These are phyloP conservation scores for Cercospora citrullina DNA, from an alignment of 2,329 filamentous ascomycete genomes.

Conservation along the genomic window DNA sequence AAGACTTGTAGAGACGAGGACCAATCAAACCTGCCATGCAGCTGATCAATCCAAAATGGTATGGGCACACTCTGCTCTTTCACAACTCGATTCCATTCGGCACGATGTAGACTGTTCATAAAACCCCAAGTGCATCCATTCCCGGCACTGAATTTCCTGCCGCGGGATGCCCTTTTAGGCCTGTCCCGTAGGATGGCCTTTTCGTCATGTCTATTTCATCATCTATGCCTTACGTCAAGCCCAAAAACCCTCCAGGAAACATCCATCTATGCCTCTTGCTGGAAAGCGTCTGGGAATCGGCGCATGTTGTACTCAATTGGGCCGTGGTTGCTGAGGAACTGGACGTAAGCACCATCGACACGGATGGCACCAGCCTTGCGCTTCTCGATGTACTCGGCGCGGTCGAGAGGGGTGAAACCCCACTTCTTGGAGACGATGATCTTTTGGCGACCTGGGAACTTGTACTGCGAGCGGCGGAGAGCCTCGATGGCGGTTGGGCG, in stretches of 20 bases:
- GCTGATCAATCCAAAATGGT: background rate
- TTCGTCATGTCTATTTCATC: slow-evolving; percentile 10
- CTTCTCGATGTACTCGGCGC: slow-evolving; percentile 95
- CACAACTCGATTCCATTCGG: slow-evolving; percentile 14
- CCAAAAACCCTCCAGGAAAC: background rate
- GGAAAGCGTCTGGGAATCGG: slow-evolving; percentile 92
- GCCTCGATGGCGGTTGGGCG: slow-evolving; percentile 94
- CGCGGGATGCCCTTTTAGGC: slow-evolving; percentile 10
- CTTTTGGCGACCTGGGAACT: slow-evolving; percentile 99
- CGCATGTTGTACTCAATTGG: slow-evolving; percentile 81
- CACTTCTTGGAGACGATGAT: slow-evolving; percentile 99
- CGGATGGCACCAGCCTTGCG: slow-evolving; percentile 91
- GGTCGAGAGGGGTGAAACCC: slow-evolving; percentile 98
- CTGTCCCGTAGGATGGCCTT: background rate
- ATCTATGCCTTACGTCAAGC: slow-evolving; percentile 13
- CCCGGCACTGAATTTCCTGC: slow-evolving; percentile 1
- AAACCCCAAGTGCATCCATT: slow-evolving; percentile 8
- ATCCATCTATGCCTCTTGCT: slow-evolving; percentile 38
- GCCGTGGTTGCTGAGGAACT: slow-evolving; percentile 97
- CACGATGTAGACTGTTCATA: slow-evolving; percentile 19
- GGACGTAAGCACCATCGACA: slow-evolving; percentile 98
- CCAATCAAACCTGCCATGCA: background rate
- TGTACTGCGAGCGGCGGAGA: slow-evolving; percentile 99
- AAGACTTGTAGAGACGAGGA: background rate
- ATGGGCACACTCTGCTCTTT: background rate